phyloP scores from a whole-genome alignment of 2,329 filamentous ascomycete genomes.

The Westerdykella ornata region DNA sequence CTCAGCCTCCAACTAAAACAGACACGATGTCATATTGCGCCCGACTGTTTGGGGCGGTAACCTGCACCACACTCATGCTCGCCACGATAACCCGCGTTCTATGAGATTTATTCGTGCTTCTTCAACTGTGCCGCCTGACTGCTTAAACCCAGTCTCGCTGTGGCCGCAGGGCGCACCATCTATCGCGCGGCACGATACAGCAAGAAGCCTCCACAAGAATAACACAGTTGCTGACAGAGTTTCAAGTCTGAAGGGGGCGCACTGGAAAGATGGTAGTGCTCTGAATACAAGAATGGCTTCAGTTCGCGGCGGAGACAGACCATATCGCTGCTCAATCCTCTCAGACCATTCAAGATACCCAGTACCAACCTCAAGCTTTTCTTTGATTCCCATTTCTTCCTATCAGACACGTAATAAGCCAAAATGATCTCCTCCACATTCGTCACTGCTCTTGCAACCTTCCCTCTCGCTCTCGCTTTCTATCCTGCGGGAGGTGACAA shows the following conservation, averaged over 20 bases:
- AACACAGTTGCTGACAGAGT: background rate
- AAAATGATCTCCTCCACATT: slow-evolving; percentile 14
- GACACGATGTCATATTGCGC: background rate
- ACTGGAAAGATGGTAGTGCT: background rate
- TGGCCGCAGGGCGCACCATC: background rate
- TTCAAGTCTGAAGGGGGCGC: background rate
- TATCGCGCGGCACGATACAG: slow-evolving; percentile 11
- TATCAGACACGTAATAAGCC: slow-evolving; percentile 1
- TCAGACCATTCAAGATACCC: background rate
- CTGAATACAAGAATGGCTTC: slow-evolving; percentile 8
- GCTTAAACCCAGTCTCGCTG: background rate
- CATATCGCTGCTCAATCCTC: slow-evolving; percentile 1
- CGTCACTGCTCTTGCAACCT: slow-evolving; percentile 9
- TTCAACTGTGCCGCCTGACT: background rate
- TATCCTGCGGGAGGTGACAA: slow-evolving; percentile 2
- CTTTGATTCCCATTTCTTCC: slow-evolving; percentile 1
- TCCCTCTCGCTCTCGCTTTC: slow-evolving; percentile 13
- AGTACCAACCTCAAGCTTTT: slow-evolving; percentile 1
- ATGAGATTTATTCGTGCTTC: too few species aligned
- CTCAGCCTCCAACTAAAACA: too few species aligned
- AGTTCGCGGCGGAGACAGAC: slow-evolving; percentile 1
- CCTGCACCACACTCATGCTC: background rate
- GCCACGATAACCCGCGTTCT: background rate
- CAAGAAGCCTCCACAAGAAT: slow-evolving; percentile 5
- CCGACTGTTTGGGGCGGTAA: background rate